Evolutionary conservation across 164 flowering plant species (phyloP).

Genomic region (Tetrastigma voinierianum): DNA sequence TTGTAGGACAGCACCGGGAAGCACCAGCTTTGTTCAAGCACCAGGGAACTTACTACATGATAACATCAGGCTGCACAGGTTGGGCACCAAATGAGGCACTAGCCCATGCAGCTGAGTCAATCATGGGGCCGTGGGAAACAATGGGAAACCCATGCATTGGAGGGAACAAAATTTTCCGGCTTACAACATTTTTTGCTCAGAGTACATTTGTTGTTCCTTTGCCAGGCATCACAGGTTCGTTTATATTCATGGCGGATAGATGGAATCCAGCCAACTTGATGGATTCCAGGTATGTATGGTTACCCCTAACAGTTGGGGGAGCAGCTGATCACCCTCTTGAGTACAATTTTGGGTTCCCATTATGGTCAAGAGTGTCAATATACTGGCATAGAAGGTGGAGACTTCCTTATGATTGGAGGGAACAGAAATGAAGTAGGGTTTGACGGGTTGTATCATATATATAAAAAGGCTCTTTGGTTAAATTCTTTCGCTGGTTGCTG

Average conservation of each 20-base stretch:
- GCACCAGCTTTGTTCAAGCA: constrained; percentile 93
- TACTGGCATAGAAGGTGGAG: constrained; percentile 95
- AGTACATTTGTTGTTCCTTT: constrained; percentile 82
- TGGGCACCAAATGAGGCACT: constrained; percentile 97
- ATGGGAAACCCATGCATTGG: constrained; percentile 92
- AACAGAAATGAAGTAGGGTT: constrained; percentile 8
- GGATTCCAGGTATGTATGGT: constrained; percentile 94
- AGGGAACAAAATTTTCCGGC: constrained; percentile 65
- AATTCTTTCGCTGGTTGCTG: constrained; percentile 15
- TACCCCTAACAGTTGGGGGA: constrained; percentile 80
- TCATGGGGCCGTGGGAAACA: constrained; percentile 96
- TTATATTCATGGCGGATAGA: constrained; percentile 88
- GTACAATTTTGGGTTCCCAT: constrained; percentile 82
- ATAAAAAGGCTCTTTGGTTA: background rate
- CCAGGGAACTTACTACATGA: constrained; percentile 87
- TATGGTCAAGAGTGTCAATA: constrained; percentile 94
- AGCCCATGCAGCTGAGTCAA: constrained; percentile 90
- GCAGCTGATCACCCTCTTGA: constrained; percentile 81
- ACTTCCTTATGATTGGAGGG: constrained; percentile 60
- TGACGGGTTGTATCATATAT: constrained; percentile 8
- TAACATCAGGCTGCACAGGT: constrained; percentile 95
- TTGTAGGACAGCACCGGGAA: constrained; percentile 84
- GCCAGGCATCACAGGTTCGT: constrained; percentile 55
- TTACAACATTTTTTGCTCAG: constrained; percentile 83
- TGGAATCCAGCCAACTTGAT: constrained; percentile 86